Evolutionary conservation across 306 rosid genomes (phyloP).

Genomic region (Lathyrus aphaca): DNA sequence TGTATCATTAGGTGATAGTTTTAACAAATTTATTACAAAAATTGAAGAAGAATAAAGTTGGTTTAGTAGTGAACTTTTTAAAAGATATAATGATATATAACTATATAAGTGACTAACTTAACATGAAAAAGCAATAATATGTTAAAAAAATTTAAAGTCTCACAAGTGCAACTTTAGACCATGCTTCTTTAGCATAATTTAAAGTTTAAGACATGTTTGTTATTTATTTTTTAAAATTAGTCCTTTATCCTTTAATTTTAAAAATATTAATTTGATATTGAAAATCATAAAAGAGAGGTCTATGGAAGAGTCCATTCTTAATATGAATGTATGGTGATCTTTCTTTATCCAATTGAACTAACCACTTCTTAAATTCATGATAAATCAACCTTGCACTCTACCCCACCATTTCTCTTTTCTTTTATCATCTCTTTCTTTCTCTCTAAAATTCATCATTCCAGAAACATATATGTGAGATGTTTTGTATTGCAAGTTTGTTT

Average conservation of each 20-base stretch:
- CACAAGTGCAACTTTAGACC: no score
- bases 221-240: no score
- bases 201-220: no score
- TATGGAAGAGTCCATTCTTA: not conserved
- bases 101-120: no score
- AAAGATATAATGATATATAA: no score
- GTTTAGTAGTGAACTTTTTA: no score
- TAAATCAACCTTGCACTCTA: constrained; percentile 58
- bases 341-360: constrained; percentile 62
- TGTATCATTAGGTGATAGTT: no score
- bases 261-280: not conserved
- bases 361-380: constrained; percentile 44
- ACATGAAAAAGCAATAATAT: no score
- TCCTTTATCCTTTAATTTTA: not conserved
- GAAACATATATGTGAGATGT: not conserved
- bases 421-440: constrained; percentile 17
- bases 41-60: no score
- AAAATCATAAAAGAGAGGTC: not conserved
- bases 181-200: no score
- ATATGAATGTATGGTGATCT: constrained; percentile 45
- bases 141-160: no score
- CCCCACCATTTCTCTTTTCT: constrained; percentile 47
- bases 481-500: constrained; percentile 8
- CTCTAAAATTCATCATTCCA: constrained; percentile 41
- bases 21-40: no score